Evolutionary conservation across 2,329 filamentous ascomycete genomes (phyloP).

Genomic region (Akanthomyces lecanii): DNA sequence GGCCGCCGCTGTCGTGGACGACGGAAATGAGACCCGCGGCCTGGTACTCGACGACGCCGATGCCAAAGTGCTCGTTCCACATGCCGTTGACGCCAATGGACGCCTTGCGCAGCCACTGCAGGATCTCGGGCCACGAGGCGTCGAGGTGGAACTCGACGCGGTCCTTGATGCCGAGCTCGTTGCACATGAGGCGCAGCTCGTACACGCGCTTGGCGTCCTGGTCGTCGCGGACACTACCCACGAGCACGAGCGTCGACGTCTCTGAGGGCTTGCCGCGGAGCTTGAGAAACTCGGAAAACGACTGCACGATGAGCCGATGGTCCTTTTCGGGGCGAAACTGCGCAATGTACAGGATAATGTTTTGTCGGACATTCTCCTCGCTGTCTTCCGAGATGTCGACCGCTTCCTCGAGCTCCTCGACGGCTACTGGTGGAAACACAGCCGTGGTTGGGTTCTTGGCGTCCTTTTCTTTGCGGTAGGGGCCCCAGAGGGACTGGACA

Average conservation of each 20-base stretch:
- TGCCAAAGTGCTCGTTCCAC: slow-evolving; percentile 99
- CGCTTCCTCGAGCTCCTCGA: slow-evolving; percentile 72
- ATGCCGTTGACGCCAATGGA: slow-evolving; percentile 93
- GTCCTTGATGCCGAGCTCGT: slow-evolving; percentile 81
- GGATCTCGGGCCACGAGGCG: slow-evolving; percentile 81
- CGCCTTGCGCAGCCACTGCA: slow-evolving; percentile 70
- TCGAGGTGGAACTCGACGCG: slow-evolving; percentile 84
- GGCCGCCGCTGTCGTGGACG: slow-evolving; percentile 89
- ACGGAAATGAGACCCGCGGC: slow-evolving; percentile 90
- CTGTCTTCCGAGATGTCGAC: slow-evolving; percentile 67
- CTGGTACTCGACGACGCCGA: slow-evolving; percentile 97
- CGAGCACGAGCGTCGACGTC: slow-evolving; percentile 68
- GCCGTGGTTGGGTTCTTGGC: slow-evolving; percentile 59
- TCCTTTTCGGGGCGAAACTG: slow-evolving; percentile 98
- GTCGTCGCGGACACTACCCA: slow-evolving; percentile 88
- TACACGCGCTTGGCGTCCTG: slow-evolving; percentile 80
- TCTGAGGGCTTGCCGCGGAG: slow-evolving; percentile 45
- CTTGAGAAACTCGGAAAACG: slow-evolving; percentile 74
- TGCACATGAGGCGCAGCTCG: slow-evolving; percentile 77
- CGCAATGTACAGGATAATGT: slow-evolving; percentile 83
- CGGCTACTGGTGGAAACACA: slow-evolving; percentile 89
- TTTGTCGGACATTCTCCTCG: slow-evolving; percentile 61
- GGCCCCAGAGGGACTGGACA: slow-evolving; percentile 75
- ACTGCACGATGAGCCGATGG: slow-evolving; percentile 77
- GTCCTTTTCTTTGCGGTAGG: slow-evolving; percentile 43